Evolutionary conservation across 2,329 filamentous ascomycete genomes (phyloP).

Genomic region (Myriosclerotinia duriaeana): DNA sequence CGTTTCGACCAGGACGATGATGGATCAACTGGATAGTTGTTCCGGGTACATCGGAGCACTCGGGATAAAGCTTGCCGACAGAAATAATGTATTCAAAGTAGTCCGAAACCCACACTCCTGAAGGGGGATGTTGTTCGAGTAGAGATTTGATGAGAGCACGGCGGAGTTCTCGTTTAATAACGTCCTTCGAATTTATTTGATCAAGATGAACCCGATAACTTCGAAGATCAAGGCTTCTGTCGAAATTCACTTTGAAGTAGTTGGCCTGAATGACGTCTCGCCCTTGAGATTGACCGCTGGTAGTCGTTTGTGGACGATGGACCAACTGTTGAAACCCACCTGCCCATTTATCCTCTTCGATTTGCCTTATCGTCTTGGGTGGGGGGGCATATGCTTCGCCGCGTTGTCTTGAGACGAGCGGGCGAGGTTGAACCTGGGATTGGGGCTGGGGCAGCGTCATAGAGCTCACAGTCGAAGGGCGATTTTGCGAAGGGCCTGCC

Average conservation of each 20-base stretch:
- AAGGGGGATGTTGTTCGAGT: neutral
- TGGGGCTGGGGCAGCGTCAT: neutral
- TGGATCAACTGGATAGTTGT: neutral
- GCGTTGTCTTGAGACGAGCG: neutral
- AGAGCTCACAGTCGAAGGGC: neutral
- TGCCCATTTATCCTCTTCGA: neutral
- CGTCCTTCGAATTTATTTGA: neutral
- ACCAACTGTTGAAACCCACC: neutral
- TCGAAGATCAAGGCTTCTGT: neutral
- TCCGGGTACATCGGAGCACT: neutral
- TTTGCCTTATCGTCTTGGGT: neutral
- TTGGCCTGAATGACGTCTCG: slow-evolving; percentile 39
- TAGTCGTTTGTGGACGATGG: neutral
- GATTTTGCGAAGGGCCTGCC: neutral
- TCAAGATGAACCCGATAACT: neutral
- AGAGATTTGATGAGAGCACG: neutral
- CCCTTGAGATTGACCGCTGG: neutral
- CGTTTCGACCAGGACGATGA: neutral
- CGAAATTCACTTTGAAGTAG: slow-evolving; percentile 20
- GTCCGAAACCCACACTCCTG: slow-evolving; percentile 15
- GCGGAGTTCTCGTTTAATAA: neutral
- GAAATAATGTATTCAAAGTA: slow-evolving; percentile 21
- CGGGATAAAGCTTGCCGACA: slow-evolving; percentile 3
- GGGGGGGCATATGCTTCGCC: neutral
- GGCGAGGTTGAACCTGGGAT: neutral